A percentile compares a stretch with the other conserved stretches of the same genome.
Evolutionary conservation across 306 rosid species (phyloP).

Genomic region (Rubus parviflorus): DNA sequence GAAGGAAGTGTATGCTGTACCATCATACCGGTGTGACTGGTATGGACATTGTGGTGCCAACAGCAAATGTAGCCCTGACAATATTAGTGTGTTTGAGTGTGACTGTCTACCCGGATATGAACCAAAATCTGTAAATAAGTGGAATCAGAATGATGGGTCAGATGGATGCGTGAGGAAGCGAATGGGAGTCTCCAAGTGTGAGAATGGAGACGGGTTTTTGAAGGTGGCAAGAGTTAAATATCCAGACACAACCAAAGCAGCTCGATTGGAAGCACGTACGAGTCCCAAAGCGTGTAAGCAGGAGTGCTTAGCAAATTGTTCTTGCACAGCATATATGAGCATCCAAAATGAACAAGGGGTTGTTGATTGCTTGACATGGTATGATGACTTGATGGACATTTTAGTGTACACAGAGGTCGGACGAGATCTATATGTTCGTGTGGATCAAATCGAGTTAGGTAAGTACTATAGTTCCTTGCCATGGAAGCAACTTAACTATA

Average conservation of each 20-base stretch:
- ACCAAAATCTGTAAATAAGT: slow-evolving; percentile 30
- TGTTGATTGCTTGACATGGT: slow-evolving; percentile 50
- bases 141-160: slow-evolving; percentile 42
- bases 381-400: slow-evolving; percentile 45
- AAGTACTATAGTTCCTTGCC: not conserved
- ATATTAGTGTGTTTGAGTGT: slow-evolving; percentile 32
- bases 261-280: slow-evolving; percentile 13
- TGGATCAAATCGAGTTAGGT: slow-evolving; percentile 21
- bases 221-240: slow-evolving; percentile 36
- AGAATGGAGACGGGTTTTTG: slow-evolving; percentile 51
- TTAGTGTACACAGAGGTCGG: slow-evolving; percentile 33
- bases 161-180: slow-evolving; percentile 56
- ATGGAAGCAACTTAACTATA: not conserved
- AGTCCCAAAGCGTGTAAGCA: slow-evolving; percentile 30
- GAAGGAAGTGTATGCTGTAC: too few relatives aligned
- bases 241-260: slow-evolving; percentile 44
- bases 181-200: slow-evolving; percentile 25
- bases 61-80: slow-evolving; percentile 43
- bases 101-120: slow-evolving; percentile 55
- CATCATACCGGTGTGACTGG: slow-evolving; percentile 40
- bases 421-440: slow-evolving; percentile 46
- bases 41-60: slow-evolving; percentile 50
- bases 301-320: slow-evolving; percentile 48
- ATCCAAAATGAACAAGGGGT: slow-evolving; percentile 17
- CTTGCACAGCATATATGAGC: slow-evolving; percentile 47